Evolutionary conservation across 768 basidiomycete species (phyloP).

Genomic region (Russula ochroleuca): DNA sequence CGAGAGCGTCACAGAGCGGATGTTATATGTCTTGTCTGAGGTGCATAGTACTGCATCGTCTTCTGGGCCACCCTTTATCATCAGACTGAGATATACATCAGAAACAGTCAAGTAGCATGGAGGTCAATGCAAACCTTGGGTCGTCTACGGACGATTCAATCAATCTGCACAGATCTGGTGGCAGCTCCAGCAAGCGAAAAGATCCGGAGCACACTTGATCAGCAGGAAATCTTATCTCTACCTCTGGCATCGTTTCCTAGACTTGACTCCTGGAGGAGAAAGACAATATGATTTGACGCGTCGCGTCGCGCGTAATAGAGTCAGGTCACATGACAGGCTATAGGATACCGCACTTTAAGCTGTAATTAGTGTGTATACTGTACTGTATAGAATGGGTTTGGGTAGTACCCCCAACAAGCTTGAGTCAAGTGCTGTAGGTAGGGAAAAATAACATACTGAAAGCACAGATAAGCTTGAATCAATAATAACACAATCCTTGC

Average conservation of each 20-base stretch:
- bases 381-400: too few relatives aligned
- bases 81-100: conserved; percentile 16
- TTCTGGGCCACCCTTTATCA: conserved; percentile 75
- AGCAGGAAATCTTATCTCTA: conserved; percentile 51
- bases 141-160: conserved; percentile 46
- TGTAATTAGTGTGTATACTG: too few relatives aligned
- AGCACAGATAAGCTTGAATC: too few relatives aligned
- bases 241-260: conserved; percentile 40
- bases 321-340: too few relatives aligned
- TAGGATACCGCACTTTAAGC: too few relatives aligned
- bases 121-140: conserved; percentile 9
- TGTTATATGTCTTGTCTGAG: conserved; percentile 65
- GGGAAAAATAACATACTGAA: too few relatives aligned
- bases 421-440: too few relatives aligned
- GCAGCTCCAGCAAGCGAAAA: conserved; percentile 72
- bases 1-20: conserved; percentile 84
- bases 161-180: conserved; percentile 58
- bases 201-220: conserved; percentile 46
- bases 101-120: conserved; percentile 21
- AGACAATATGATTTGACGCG: too few relatives aligned
- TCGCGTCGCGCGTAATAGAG: too few relatives aligned
- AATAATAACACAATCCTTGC: too few relatives aligned
- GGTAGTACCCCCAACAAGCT: too few relatives aligned
- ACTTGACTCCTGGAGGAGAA: not conserved
- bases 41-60: conserved; percentile 95